Evolutionary conservation across 2,329 filamentous ascomycete genomes (phyloP).

Genomic region (Alternaria sp.): DNA sequence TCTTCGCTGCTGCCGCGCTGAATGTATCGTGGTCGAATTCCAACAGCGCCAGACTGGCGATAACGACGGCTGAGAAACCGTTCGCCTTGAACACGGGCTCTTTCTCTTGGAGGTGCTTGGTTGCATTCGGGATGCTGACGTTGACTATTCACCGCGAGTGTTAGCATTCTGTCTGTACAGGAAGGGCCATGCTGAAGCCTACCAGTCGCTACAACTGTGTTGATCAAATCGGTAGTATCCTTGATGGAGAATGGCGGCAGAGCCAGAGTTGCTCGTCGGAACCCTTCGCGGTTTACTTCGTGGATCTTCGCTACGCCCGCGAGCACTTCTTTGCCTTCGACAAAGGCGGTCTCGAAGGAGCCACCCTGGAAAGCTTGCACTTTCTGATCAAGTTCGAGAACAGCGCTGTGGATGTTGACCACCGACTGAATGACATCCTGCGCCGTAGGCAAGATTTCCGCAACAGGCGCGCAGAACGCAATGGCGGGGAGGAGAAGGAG

Average conservation of each 20-base stretch:
- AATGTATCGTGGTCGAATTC: slow-evolving; percentile 27
- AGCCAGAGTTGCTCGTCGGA: slow-evolving; percentile 16
- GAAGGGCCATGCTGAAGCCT: neutral
- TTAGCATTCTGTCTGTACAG: neutral
- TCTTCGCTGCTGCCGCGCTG: slow-evolving; percentile 17
- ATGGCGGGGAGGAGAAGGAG: slow-evolving; percentile 2
- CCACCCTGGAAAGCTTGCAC: slow-evolving; percentile 11
- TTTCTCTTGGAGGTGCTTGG: slow-evolving; percentile 17
- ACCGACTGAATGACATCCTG: slow-evolving; percentile 7
- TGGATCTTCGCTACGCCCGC: slow-evolving; percentile 26
- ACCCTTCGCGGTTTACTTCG: slow-evolving; percentile 23
- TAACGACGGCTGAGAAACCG: slow-evolving; percentile 6
- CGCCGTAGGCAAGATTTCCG: neutral
- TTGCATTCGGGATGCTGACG: slow-evolving; percentile 18
- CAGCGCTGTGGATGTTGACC: slow-evolving; percentile 24
- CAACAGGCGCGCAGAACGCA: neutral
- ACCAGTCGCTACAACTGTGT: slow-evolving; percentile 19
- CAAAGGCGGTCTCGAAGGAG: slow-evolving; percentile 10
- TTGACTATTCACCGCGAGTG: slow-evolving; percentile 9
- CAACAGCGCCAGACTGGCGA: slow-evolving; percentile 22
- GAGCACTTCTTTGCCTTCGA: slow-evolving; percentile 21
- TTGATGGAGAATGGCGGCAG: slow-evolving; percentile 9
- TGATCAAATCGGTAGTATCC: slow-evolving; percentile 13
- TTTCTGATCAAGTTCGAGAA: slow-evolving; percentile 16
- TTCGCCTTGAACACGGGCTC: slow-evolving; percentile 17